Evolutionary conservation across 2,329 filamentous ascomycete genomes (phyloP).

Genomic region (Fusarium algeriense): DNA sequence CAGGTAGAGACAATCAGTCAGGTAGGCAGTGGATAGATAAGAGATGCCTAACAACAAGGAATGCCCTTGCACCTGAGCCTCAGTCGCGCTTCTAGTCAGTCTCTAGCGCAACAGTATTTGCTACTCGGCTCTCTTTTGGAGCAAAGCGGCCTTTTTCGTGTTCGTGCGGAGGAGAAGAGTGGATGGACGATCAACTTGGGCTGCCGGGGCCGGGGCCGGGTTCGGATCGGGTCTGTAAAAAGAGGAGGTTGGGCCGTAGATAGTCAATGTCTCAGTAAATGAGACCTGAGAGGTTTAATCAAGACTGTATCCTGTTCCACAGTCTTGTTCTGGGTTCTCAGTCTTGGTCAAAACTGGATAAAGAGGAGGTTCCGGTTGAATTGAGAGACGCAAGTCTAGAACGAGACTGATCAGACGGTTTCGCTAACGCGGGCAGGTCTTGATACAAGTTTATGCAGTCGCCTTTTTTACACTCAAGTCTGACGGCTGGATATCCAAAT

Average conservation of each 20-base stretch:
- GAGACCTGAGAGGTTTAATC: constrained; percentile 26
- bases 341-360: background rate
- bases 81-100: constrained; percentile 31
- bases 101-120: constrained; percentile 7
- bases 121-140: background rate
- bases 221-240: constrained; percentile 41
- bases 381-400: constrained; percentile 1
- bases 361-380: constrained; percentile 1
- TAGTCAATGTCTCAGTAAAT: constrained; percentile 26
- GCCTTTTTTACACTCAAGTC: constrained; percentile 11
- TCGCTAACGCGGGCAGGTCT: constrained; percentile 5
- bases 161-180: constrained; percentile 29
- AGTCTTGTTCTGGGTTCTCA: background rate
- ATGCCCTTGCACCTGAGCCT: constrained; percentile 35
- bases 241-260: constrained; percentile 35
- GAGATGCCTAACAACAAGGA: constrained; percentile 26
- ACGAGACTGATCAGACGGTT: background rate
- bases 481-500: constrained; percentile 5
- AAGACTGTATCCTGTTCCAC: background rate
- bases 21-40: constrained; percentile 18
- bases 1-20: constrained; percentile 12
- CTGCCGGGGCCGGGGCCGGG: constrained; percentile 44
- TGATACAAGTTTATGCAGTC: constrained; percentile 12
- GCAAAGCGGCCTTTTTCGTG: constrained; percentile 30
- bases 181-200: constrained; percentile 20